phyloP scores from a whole-genome alignment of 2,329 filamentous ascomycete genomes.

The Colletotrichum paranaense region DNA sequence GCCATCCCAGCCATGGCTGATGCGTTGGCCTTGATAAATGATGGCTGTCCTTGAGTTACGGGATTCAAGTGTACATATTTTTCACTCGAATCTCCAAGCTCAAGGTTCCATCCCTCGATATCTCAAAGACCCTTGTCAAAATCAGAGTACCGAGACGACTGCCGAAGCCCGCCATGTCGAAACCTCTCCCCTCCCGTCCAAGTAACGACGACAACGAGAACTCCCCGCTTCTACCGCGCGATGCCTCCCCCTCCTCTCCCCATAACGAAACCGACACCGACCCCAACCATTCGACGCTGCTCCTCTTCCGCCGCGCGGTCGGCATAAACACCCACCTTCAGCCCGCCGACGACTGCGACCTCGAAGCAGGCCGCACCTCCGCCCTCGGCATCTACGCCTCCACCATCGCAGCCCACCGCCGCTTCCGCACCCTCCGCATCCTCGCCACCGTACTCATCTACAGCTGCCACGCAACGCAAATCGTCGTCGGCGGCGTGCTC shows the following conservation, averaged over 20 bases:
- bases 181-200: background rate
- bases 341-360: slow-evolving; percentile 37
- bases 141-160: background rate
- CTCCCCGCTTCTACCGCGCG: slow-evolving; percentile 18
- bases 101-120: background rate
- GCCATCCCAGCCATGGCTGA: too few relatives aligned
- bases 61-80: too few relatives aligned
- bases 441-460: slow-evolving; percentile 53
- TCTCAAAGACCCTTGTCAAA: background rate
- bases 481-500: slow-evolving; percentile 59
- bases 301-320: slow-evolving; percentile 55
- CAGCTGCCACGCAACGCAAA: slow-evolving; percentile 54
- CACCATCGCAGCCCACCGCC: slow-evolving; percentile 47
- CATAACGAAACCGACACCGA: background rate
- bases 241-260: background rate
- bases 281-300: slow-evolving; percentile 51
- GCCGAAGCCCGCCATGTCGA: slow-evolving; percentile 14
- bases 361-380: slow-evolving; percentile 48
- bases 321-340: slow-evolving; percentile 51
- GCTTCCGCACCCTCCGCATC: slow-evolving; percentile 46
- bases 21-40: background rate
- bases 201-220: background rate
- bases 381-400: slow-evolving; percentile 55
- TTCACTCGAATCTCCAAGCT: background rate
- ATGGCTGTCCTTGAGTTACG: background rate